phyloP scores from a whole-genome alignment of 768 basidiomycete genomes.

The Psilocybe cyanescens region DNA sequence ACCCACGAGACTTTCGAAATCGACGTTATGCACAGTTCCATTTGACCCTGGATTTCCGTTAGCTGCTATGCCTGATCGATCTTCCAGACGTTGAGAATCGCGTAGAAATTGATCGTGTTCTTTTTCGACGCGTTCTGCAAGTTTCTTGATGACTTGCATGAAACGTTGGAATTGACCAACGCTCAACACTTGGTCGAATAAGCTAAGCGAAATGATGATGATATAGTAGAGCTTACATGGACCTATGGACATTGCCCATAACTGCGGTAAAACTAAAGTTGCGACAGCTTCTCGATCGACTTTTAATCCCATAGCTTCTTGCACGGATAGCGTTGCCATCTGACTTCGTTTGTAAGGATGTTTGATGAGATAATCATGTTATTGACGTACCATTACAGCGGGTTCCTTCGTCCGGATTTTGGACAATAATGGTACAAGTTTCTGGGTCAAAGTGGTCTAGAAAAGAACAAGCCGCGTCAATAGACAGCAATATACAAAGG shows the following conservation, averaged over 20 bases:
- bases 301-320: slow-evolving; percentile 96
- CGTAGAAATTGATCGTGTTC: slow-evolving; percentile 93
- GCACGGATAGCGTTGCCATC: slow-evolving; percentile 89
- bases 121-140: slow-evolving; percentile 85
- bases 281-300: slow-evolving; percentile 93
- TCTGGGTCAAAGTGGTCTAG: slow-evolving; percentile 88
- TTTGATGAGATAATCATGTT: not conserved
- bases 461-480: not conserved
- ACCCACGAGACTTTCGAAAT: slow-evolving; percentile 89
- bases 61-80: slow-evolving; percentile 59
- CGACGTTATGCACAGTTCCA: slow-evolving; percentile 39
- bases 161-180: slow-evolving; percentile 91
- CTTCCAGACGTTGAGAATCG: slow-evolving; percentile 90
- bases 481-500: not conserved
- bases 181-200: slow-evolving; percentile 60
- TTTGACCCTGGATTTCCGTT: slow-evolving; percentile 50
- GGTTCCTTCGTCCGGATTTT: slow-evolving; percentile 98
- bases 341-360: slow-evolving; percentile 26
- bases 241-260: slow-evolving; percentile 98
- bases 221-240: slow-evolving; percentile 60
- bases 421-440: slow-evolving; percentile 90
- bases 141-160: slow-evolving; percentile 81
- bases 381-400: slow-evolving; percentile 75
- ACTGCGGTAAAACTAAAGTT: slow-evolving; percentile 84
- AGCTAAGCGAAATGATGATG: not conserved